A percentile compares a stretch with the other conserved stretches of the same genome.
Conservation (phyloP, 179 eudicot species). For the Camellia oleifera region DNA sequence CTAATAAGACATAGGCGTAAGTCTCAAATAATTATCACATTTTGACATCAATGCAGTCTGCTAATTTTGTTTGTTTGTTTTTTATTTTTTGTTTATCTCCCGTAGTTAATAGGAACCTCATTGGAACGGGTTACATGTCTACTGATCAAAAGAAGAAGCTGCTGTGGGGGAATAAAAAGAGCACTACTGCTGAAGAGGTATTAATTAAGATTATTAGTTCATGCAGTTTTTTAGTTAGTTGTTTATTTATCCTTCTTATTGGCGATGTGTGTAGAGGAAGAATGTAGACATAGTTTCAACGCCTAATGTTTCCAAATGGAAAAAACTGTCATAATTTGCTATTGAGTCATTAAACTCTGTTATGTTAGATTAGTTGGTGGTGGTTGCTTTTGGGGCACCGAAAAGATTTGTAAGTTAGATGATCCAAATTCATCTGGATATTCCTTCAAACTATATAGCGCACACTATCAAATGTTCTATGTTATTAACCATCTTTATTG, state of each 20-base stretch:
- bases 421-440: not conserved
- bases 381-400: conserved; percentile 6
- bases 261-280: not conserved
- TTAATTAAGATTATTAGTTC: too few species aligned
- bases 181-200: too few species aligned
- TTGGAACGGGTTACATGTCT: too few species aligned
- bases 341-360: not conserved
- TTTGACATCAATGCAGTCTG: not conserved
- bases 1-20: not conserved
- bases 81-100: not conserved
- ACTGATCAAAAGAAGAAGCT: too few species aligned
- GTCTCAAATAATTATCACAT: not conserved
- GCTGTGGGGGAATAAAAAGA: too few species aligned
- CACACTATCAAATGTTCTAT: too few species aligned
- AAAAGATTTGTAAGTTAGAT: not conserved
- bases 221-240: too few species aligned
- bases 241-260: not conserved
- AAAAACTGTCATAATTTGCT: not conserved
- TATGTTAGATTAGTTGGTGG: not conserved
- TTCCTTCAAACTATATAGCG: not conserved
- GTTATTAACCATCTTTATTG: conserved; percentile 15
- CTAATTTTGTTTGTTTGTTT: conserved; percentile 4
- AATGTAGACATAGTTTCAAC: not conserved
- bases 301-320: not conserved
- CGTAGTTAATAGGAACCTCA: too few species aligned